Evolutionary conservation across 2,329 filamentous ascomycete genomes (phyloP), one percentile per base, ranked within the genome.

Genomic region (Colletotrichum paranaense): DNA sequence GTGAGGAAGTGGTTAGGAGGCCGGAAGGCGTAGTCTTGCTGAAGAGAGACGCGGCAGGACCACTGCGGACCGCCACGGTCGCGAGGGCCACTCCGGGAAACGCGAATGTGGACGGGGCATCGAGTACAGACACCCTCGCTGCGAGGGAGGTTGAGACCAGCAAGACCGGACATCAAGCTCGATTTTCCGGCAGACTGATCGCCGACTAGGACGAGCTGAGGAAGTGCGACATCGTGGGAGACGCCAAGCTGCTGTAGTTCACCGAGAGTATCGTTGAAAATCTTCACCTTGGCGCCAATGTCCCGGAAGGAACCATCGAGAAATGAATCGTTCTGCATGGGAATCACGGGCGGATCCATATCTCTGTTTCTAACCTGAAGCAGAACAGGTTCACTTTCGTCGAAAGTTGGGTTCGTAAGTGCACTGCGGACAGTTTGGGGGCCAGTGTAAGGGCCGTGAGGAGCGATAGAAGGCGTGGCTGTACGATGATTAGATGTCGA

Each of bases 131-230:
- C 93, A 0, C 92, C 93, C 4, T 89, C 88, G 53, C 88, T 90
- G 1, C 92, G 88, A 0, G 94, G 94, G 0, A 96, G 89, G 24
- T 91, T 91, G 28, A 97, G 92, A 4, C 92, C 93, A 0, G 88
- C 86, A 59, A 93, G 88, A 0, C 89, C 91, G 14, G 91, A 91
- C 88, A 89, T 89, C 5, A 89, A 78, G 32, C 85, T 95, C 0
- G 92, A 95, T 79, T 98, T 98, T 0, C 95, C 95, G 0, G 94
- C 93, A 0, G 91, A 94, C 78, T 98, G 95, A 62, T 97, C 95
- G 0, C 95, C 95, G 0, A 97, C 91, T 0, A 97, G 89, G 6
- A 96, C 93, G 11, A 97, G 91, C 76, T 95, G 94, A 0, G 95
- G 94, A 0, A 97, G 84, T 0, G 90, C 89, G 0, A 94, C 89